A percentile compares a stretch with the other conserved stretches of the same genome.
Conservation (phyloP, 352 stramenopile species). For the Pythium phragmitis region DNA sequence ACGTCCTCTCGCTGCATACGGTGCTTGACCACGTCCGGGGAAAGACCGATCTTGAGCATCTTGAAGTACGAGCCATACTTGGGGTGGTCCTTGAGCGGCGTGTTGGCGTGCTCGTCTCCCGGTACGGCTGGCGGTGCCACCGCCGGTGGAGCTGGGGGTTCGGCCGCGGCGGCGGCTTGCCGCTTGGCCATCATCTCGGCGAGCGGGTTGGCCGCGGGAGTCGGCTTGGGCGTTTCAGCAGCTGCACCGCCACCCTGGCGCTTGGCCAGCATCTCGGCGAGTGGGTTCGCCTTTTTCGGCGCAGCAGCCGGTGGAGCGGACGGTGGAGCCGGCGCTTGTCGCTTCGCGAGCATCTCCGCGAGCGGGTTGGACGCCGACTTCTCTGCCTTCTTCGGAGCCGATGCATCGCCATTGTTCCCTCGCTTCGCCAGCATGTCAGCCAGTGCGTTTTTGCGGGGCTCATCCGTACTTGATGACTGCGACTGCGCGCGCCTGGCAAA, state of each 20-base stretch:
- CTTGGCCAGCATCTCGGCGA: conserved; percentile 27
- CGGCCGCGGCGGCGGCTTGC: conserved; percentile 12
- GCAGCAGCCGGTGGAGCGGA: background rate
- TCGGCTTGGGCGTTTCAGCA: background rate
- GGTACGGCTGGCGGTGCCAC: conserved; percentile 7
- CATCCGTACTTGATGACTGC: conserved; percentile 4
- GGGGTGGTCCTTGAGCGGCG: conserved; percentile 61
- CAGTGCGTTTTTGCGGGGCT: conserved; percentile 27
- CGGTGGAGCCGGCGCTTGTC: background rate
- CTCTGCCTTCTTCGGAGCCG: conserved; percentile 4
- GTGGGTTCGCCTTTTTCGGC: conserved; percentile 1
- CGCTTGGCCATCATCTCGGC: conserved; percentile 30
- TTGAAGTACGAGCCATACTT: conserved; percentile 79
- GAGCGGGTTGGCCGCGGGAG: conserved; percentile 11
- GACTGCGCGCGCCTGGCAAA: conserved; percentile 29
- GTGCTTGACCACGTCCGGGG: conserved; percentile 64
- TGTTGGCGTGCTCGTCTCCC: conserved; percentile 28
- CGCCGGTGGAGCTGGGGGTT: background rate
- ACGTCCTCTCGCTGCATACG: conserved; percentile 73
- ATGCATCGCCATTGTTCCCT: conserved; percentile 1
- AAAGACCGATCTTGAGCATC: conserved; percentile 78
- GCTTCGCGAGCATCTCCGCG: conserved; percentile 14
- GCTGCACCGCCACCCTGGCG: conserved; percentile 10
- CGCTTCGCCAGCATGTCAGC: conserved; percentile 47
- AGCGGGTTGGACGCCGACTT: conserved; percentile 3